Evolutionary conservation across 495 filamentous ascomycete genomes (phyloP), one percentile per base, ranked within the genome.

Genomic region (Penicillium samsonianum): DNA sequence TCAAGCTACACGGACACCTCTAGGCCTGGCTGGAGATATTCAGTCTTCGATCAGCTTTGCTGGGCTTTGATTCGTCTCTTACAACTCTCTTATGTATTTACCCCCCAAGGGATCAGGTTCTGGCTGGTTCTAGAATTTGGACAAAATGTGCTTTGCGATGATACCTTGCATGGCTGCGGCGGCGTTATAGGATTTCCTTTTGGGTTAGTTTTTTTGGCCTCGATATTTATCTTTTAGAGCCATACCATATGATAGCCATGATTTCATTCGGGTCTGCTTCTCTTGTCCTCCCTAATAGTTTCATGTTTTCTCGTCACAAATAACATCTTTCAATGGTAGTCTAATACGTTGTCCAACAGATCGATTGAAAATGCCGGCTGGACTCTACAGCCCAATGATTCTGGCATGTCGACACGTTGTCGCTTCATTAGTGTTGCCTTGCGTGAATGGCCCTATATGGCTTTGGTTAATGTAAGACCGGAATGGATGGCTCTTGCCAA

Each of bases 1-100:
- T 79, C 33, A 75, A 73, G 48, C 26, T 81, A 16, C 67, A 77
- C 57, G 80, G 78, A 8, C 69, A 75, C 48, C 31, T 67, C 14
- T 78, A 62, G 64, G n/a, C 17, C 48, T 10, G 8, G 10, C 5
- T 16, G 25, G 5, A n/a, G 26, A 28, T n/a, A 35, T 35, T 33
- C 43, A 14, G 20, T 31, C 6, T 10, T 25, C 23, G 23, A 2
- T 10, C 23, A 25, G 26, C n/a, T 55, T 30, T 44, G 12, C 22
- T 6, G 35, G 17, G 22, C 20, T 55, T 30, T 45, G 16, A 47
- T 26, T 28, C 7, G 12, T 26, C 20, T 25, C 28, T 16, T 17
- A 22, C 22, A 17, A 5, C 2, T 33, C 38, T 52, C 7, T 46
- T n/a, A 23, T 26, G 42, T 58, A 22, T 40, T 30, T 50, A 35